Percentiles rank a stretch among this genome's conserved stretches.
Conservation (phyloP, 2,329 filamentous ascomycete genomes). For the Arthrinium phaeospermum region DNA sequence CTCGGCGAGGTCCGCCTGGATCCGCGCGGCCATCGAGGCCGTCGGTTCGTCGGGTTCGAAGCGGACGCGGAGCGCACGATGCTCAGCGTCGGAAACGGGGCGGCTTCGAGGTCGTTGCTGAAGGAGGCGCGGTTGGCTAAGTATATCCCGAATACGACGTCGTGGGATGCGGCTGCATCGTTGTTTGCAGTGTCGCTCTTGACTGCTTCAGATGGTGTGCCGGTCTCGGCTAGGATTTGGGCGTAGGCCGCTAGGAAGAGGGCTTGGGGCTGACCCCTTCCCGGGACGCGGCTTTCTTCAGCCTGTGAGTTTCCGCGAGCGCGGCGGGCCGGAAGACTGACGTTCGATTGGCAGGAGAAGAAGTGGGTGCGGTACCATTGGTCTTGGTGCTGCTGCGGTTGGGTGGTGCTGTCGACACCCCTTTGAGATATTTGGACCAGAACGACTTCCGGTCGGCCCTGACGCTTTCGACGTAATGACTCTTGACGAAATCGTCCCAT, state of each 20-base stretch:
- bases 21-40: slow-evolving; percentile 57
- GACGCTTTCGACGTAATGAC: slow-evolving; percentile 28
- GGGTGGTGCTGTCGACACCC: slow-evolving; percentile 22
- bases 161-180: slow-evolving; percentile 27
- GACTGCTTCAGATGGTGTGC: slow-evolving; percentile 18
- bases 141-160: slow-evolving; percentile 78
- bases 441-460: slow-evolving; percentile 38
- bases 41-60: slow-evolving; percentile 42
- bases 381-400: neutral
- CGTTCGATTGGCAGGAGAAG: slow-evolving; percentile 17
- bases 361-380: neutral
- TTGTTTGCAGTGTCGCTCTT: too few relatives aligned
- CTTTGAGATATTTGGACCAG: slow-evolving; percentile 55
- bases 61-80: slow-evolving; percentile 71
- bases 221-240: slow-evolving; percentile 42
- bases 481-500: slow-evolving; percentile 36
- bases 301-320: slow-evolving; percentile 24
- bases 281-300: slow-evolving; percentile 30
- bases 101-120: slow-evolving; percentile 52
- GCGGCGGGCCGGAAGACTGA: slow-evolving; percentile 28
- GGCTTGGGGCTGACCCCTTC: slow-evolving; percentile 70
- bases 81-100: slow-evolving; percentile 74
- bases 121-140: slow-evolving; percentile 74
- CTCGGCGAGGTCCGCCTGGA: slow-evolving; percentile 71
- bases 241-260: slow-evolving; percentile 78